Evolutionary conservation across 75 land plant genomes (phyloP).

Genomic region (Pinus taeda): DNA sequence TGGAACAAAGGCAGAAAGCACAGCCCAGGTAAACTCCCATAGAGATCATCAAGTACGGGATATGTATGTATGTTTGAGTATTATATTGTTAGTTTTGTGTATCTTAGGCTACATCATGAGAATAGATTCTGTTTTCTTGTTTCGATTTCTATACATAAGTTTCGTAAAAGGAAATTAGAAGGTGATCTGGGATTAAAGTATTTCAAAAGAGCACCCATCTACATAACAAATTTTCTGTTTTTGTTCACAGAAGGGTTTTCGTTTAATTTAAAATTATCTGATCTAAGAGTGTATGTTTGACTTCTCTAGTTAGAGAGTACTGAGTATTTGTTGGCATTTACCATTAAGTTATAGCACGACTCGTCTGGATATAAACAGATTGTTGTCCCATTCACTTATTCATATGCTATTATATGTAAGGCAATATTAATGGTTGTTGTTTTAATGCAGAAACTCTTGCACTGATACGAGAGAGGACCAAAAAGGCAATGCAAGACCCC

Average conservation of each 20-base stretch:
- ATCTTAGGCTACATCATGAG: no score
- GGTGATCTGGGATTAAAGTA: no score
- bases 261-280: background rate
- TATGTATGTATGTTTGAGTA: background rate
- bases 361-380: background rate
- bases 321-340: background rate
- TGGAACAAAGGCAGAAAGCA: constrained; percentile 98
- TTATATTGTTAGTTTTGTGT: no score
- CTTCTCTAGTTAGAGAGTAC: background rate
- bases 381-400: background rate
- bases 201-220: no score
- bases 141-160: no score
- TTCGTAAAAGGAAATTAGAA: no score
- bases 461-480: constrained; percentile 72
- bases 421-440: background rate
- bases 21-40: constrained; percentile 48
- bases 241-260: background rate
- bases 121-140: no score
- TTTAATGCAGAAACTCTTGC: constrained; percentile 53
- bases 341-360: background rate
- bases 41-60: background rate
- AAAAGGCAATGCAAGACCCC: constrained; percentile 79
- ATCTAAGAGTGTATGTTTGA: background rate
- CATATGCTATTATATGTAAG: background rate
- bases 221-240: no score